These are phyloP conservation scores for Eucalyptus microcorys DNA, from an alignment of 345 rosid genomes.

Conservation along the genomic window DNA sequence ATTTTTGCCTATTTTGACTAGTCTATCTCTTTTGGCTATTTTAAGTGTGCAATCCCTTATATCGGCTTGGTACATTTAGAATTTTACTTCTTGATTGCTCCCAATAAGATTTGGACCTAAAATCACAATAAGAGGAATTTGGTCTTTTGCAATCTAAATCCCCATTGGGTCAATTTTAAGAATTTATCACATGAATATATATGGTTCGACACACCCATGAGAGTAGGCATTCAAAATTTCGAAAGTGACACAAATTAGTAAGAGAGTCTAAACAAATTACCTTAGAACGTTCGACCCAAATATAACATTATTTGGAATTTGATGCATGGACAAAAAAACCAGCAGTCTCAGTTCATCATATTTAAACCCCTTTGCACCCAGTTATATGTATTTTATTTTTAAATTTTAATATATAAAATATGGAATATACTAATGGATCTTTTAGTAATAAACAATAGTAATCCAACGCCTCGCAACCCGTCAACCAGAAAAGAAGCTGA, in stretches of 20 bases:
- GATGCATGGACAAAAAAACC: background rate
- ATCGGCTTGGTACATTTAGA: background rate
- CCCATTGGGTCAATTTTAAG: background rate
- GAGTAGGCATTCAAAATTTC: background rate
- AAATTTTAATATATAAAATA: too few relatives aligned
- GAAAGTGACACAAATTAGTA: background rate
- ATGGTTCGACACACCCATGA: background rate
- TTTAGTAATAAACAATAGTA: background rate
- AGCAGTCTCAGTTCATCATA: background rate
- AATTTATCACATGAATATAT: background rate
- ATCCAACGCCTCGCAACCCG: background rate
- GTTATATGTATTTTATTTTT: background rate
- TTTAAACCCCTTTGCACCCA: background rate
- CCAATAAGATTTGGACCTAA: background rate
- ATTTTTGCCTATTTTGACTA: background rate
- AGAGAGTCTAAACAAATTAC: background rate
- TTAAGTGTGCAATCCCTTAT: background rate
- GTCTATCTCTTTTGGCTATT: background rate
- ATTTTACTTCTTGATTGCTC: background rate
- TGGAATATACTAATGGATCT: background rate
- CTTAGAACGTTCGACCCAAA: background rate
- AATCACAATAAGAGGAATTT: background rate
- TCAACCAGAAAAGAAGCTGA: background rate
- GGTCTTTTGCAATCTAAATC: background rate
- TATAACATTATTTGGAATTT: background rate